These are phyloP conservation scores for Trichophyton equinum DNA, from an alignment of 2,329 filamentous ascomycete genomes.

Conservation along the genomic window DNA sequence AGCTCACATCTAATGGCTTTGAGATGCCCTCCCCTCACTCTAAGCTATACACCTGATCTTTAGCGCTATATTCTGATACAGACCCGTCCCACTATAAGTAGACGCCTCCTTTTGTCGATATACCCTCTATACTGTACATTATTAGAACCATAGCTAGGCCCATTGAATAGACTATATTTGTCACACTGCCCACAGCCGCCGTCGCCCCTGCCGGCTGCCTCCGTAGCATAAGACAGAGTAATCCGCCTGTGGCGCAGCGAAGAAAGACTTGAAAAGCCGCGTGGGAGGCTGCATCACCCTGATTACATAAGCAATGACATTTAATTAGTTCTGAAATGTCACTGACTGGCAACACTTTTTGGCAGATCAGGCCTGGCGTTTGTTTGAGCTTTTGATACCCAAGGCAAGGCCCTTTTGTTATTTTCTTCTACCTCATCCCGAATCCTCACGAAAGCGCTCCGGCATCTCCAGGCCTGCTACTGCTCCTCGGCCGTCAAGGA, in stretches of 20 bases:
- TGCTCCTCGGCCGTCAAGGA: background rate
- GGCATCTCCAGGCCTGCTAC: background rate
- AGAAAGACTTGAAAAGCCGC: background rate
- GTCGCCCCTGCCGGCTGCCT: too few relatives aligned
- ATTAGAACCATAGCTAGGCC: background rate
- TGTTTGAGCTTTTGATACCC: constrained; percentile 2
- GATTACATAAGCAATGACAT: background rate
- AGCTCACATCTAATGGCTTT: background rate
- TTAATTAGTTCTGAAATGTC: background rate
- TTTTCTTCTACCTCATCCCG: background rate
- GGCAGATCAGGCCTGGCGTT: background rate
- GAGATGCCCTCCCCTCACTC: background rate
- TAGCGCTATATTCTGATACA: background rate
- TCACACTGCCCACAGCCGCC: background rate
- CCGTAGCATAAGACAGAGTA: background rate
- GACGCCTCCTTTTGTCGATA: background rate
- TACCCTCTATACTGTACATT: background rate
- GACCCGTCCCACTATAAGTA: background rate
- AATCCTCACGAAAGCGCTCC: background rate
- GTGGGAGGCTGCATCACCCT: background rate
- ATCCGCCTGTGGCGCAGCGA: constrained; percentile 4
- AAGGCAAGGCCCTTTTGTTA: background rate
- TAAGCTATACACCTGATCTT: background rate
- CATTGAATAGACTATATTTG: background rate
- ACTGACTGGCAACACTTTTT: background rate